Conservation (phyloP, 306 rosid genomes). For the Castanea mollissima region DNA sequence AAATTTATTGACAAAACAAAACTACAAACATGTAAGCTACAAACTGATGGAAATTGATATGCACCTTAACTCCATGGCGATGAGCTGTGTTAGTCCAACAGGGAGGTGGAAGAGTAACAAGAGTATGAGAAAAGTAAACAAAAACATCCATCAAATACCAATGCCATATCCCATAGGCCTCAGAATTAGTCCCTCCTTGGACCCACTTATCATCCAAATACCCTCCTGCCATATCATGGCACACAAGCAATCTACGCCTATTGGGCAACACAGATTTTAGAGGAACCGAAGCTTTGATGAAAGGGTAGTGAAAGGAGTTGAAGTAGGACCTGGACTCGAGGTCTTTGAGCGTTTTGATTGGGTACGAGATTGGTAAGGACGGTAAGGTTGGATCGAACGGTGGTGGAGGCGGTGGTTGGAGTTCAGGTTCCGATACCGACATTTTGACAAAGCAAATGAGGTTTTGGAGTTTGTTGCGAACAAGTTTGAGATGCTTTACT, state of each 20-base stretch:
- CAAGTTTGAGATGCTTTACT: conserved; percentile 9
- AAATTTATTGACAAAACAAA: not conserved
- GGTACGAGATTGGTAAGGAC: conserved; percentile 71
- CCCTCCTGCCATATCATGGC: conserved; percentile 92
- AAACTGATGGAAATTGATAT: not conserved
- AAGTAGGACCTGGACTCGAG: conserved; percentile 74
- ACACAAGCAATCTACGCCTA: conserved; percentile 74
- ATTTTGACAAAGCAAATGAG: conserved; percentile 19
- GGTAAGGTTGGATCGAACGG: conserved; percentile 65
- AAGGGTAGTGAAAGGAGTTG: conserved; percentile 80
- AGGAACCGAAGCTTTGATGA: conserved; percentile 65
- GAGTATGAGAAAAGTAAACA: conserved; percentile 77
- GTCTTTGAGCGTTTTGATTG: conserved; percentile 73
- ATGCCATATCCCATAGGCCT: conserved; percentile 84
- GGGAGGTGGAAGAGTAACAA: conserved; percentile 90
- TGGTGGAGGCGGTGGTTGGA: conserved; percentile 26
- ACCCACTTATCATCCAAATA: conserved; percentile 83
- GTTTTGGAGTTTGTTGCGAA: conserved; percentile 5
- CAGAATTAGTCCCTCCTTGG: conserved; percentile 76
- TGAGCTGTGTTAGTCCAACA: conserved; percentile 82
- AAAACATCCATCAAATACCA: conserved; percentile 91
- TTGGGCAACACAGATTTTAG: conserved; percentile 44
- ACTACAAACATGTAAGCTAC: not conserved
- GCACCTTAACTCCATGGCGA: conserved; percentile 90
- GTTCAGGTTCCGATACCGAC: conserved; percentile 24